Evolutionary conservation across 2,329 filamentous ascomycete genomes (phyloP).

Genomic region (Cladosporium velox): DNA sequence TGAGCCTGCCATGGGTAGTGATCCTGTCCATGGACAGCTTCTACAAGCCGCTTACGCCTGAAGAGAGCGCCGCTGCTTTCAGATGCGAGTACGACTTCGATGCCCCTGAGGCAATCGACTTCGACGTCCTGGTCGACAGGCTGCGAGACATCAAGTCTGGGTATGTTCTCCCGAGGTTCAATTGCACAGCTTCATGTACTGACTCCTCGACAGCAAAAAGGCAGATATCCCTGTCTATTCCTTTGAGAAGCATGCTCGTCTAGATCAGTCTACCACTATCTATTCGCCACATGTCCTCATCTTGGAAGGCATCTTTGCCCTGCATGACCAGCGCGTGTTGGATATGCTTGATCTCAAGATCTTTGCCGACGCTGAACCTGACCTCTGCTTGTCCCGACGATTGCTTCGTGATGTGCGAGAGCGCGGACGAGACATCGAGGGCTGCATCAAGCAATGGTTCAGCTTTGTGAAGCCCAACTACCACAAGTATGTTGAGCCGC

Average conservation of each 20-base stretch:
- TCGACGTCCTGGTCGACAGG: constrained; percentile 79
- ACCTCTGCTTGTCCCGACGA: constrained; percentile 89
- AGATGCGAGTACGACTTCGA: constrained; percentile 95
- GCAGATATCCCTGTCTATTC: constrained; percentile 94
- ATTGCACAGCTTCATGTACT: constrained; percentile 11
- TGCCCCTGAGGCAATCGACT: constrained; percentile 90
- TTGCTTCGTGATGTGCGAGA: constrained; percentile 86
- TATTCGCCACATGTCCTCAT: constrained; percentile 97
- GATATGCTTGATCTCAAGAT: constrained; percentile 95
- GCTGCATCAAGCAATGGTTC: constrained; percentile 98
- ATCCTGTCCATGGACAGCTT: constrained; percentile 99
- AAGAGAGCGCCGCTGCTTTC: constrained; percentile 79
- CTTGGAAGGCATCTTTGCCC: constrained; percentile 90
- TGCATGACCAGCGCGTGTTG: constrained; percentile 83
- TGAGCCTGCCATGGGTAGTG: constrained; percentile 96
- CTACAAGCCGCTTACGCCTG: constrained; percentile 83
- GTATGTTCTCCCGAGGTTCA: constrained; percentile 53
- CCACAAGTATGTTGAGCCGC: constrained; percentile 88
- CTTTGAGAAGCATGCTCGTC: constrained; percentile 83
- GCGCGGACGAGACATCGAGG: constrained; percentile 86
- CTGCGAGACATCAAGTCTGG: constrained; percentile 86
- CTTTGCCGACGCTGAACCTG: constrained; percentile 93
- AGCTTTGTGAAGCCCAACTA: constrained; percentile 95
- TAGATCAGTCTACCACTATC: constrained; percentile 78
- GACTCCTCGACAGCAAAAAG: constrained; percentile 61